phyloP scores from a whole-genome alignment of 2,329 filamentous ascomycete genomes.

The Piedraia hortae region DNA sequence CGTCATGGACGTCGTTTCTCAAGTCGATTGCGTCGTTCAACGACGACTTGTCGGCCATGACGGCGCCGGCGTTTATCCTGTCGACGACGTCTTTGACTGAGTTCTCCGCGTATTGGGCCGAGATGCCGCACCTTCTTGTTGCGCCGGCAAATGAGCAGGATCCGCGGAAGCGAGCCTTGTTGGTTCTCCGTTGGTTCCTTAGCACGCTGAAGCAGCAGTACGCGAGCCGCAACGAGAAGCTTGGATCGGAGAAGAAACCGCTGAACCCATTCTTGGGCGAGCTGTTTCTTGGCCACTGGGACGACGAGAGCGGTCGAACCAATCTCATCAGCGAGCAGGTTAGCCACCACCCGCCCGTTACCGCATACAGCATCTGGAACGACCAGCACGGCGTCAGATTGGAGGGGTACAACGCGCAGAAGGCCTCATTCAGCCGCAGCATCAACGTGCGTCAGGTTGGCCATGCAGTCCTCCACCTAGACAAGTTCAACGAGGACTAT shows the following conservation, averaged over 20 bases:
- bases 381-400: slow-evolving; percentile 47
- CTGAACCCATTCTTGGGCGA: slow-evolving; percentile 90
- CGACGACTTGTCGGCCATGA: slow-evolving; percentile 28
- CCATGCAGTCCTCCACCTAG: slow-evolving; percentile 57
- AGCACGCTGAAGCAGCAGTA: slow-evolving; percentile 77
- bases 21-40: slow-evolving; percentile 28
- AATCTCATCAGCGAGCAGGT: slow-evolving; percentile 85
- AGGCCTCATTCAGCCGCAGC: slow-evolving; percentile 76
- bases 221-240: slow-evolving; percentile 44
- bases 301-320: slow-evolving; percentile 54
- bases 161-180: slow-evolving; percentile 51
- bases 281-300: slow-evolving; percentile 78
- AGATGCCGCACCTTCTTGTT: slow-evolving; percentile 37
- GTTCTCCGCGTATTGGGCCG: slow-evolving; percentile 30
- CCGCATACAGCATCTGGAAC: slow-evolving; percentile 82
- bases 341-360: slow-evolving; percentile 83
- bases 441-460: slow-evolving; percentile 63
- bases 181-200: slow-evolving; percentile 92
- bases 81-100: slow-evolving; percentile 27
- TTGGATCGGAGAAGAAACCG: slow-evolving; percentile 89
- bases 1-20: slow-evolving; percentile 23
- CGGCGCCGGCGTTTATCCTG: slow-evolving; percentile 28
- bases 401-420: slow-evolving; percentile 82
- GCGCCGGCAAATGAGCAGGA: slow-evolving; percentile 58
- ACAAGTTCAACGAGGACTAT: slow-evolving; percentile 40